Evolutionary conservation across 352 stramenopile species (phyloP), one percentile per base, ranked within the genome.

Genomic region (Phytophthora cajani): DNA sequence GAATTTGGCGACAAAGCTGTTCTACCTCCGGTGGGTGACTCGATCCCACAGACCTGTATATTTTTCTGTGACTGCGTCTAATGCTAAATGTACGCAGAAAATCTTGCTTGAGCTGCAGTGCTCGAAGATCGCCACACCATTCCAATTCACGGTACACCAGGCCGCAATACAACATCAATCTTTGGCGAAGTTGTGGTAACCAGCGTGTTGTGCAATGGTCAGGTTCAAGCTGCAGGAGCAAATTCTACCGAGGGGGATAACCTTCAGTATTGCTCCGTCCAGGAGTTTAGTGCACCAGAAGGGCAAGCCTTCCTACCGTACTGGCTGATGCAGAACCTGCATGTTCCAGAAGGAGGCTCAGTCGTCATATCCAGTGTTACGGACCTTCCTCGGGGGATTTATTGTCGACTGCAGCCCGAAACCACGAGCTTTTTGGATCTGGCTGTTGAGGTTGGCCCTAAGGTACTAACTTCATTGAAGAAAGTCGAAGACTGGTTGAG

Each of bases 1-100:
- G 84, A 91, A 44, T 89, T 91, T 66, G 84, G 84, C 14, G 84
- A 90, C 71, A 91, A 89, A 61, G 72, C 87, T 51, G 71, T 91
- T 27, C 54, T 91, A 2, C 84, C 84, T 12, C 60, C 80, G 30
- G 84, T 89, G 72, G 21, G 53, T 57, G 7, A 44, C 16, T 12
- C 5, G 38, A 17, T 44, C 17, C 4, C 6, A 44, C 14, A 33
- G 30, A 11, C 0, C 8, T 10, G 8, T 11, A 36, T 11, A 11
- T 36, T 36, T 33, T 30, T 30, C 27, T 36, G 30, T 36, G 30
- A 2, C 5, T 46, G 38, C 5, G n/a, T 49, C 16, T 49, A 49
- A 19, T 49, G 16, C 42, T 49, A 14, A 19, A 11, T 17, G 17
- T 19, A 23, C 2, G 16, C 66, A 91, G 81, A 82, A 77, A 66